A percentile compares a stretch with the other conserved stretches of the same genome.
These are phyloP conservation scores for Daldinia eschscholtzii DNA, from an alignment of 2,329 filamentous ascomycete species.

Conservation along the genomic window DNA sequence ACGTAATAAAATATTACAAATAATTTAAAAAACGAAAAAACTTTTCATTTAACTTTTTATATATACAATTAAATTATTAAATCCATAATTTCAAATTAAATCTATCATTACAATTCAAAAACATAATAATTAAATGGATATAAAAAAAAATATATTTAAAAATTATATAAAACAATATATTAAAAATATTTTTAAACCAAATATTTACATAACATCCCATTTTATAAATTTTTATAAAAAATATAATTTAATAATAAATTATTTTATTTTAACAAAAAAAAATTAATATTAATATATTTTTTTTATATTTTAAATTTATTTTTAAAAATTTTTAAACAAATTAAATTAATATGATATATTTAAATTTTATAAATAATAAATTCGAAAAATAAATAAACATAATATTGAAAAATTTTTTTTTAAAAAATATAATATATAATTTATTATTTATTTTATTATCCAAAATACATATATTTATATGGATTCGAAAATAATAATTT, in stretches of 20 bases:
- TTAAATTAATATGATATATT: neutral
- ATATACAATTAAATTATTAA: neutral
- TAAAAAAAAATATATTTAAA: too few species aligned
- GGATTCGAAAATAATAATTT: neutral
- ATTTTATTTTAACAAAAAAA: neutral
- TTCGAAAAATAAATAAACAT: neutral
- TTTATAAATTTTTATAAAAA: neutral
- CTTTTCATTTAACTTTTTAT: neutral
- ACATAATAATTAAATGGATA: neutral
- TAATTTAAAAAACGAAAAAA: neutral
- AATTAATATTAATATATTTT: neutral
- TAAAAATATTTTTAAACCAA: neutral
- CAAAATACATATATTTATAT: neutral
- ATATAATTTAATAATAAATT: neutral
- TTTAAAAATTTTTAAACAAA: neutral
- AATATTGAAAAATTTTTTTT: neutral
- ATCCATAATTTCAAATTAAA: neutral
- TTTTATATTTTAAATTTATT: neutral
- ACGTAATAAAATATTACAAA: too few species aligned
- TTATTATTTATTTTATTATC: neutral
- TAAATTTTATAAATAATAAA: neutral
- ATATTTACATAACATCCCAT: neutral
- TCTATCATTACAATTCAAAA: neutral
- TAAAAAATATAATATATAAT: conserved; percentile 1
- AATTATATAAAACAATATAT: neutral